These are phyloP conservation scores for Rhytidhysteron rufulum DNA, from an alignment of 2,329 filamentous ascomycete species.

Conservation along the genomic window DNA sequence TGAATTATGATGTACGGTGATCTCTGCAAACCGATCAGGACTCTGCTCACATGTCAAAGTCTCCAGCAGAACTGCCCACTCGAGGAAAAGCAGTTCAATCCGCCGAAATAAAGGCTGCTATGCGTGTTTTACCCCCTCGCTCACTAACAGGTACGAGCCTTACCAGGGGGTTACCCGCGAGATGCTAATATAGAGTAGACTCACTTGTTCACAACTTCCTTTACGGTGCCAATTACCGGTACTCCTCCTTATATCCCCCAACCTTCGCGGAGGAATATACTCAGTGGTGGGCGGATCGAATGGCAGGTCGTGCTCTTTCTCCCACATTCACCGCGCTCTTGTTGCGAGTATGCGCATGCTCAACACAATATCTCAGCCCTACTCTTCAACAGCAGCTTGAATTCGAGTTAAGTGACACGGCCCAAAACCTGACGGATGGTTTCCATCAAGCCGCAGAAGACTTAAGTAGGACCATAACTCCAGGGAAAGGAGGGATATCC, in stretches of 20 bases:
- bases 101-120: too few species aligned
- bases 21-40: too few species aligned
- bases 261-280: conserved; percentile 45
- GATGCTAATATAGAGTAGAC: conserved; percentile 25
- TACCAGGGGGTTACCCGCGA: not conserved
- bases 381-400: conserved; percentile 40
- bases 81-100: too few species aligned
- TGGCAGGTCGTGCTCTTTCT: conserved; percentile 30
- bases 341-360: conserved; percentile 45
- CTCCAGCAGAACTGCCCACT: too few species aligned
- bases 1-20: conserved; percentile 8
- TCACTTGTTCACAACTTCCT: conserved; percentile 47
- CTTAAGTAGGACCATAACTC: conserved; percentile 40
- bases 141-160: conserved; percentile 22
- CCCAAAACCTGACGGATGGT: conserved; percentile 37
- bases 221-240: conserved; percentile 43
- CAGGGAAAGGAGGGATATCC: conserved; percentile 42
- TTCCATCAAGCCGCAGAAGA: conserved; percentile 43
- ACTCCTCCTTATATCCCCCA: conserved; percentile 45
- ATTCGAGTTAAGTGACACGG: conserved; percentile 40
- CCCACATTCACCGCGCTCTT: conserved; percentile 47
- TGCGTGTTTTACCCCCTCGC: too few species aligned
- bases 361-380: conserved; percentile 40
- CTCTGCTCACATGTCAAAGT: conserved; percentile 20
- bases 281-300: conserved; percentile 43